Evolutionary conservation across 2,329 filamentous ascomycete species (phyloP), one percentile per base, ranked within the genome.

Genomic region (Exophiala sp.): DNA sequence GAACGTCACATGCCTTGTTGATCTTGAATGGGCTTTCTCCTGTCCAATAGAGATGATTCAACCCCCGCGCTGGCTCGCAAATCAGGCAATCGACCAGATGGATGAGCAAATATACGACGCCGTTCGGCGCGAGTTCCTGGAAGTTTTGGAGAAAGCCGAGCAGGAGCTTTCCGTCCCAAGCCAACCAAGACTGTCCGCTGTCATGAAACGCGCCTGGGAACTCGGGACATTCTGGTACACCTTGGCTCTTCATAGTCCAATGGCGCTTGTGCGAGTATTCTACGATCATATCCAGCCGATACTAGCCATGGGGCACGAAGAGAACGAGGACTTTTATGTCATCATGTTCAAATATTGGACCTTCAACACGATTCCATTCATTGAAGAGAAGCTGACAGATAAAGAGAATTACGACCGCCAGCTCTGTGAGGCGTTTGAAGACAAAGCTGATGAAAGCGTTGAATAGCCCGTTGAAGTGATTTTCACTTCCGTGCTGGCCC

Each of bases 11-110:
- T 61, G 40, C 21, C 42, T 65, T 0, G 48, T 64, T 10, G 60
- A 64, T 47, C 51, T 65, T 1, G 62, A 64, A 49, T 64, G 60
- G 63, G 55, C 61, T 22, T 63, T 60, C 43, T 59, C 60, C 34
- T 53, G 52, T 16, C 64, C 61, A 11, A 40, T 63, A 9, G 61
- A 64, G 49, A 49, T 53, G 46, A 46, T 50, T 16, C 21, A 50
- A 22, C 46, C 50, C 40, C 63, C 62, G 4, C 54, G 51, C 23
- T 66, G 62, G 61, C 43, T 63, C 4, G 57, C 63, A 19, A 53
- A 53, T 23, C 50, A 53, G 46, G 29, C 11, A 27, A 45, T 53
- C 38, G 34, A 49, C 46, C 29, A 53, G 30, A 41, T 53, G 39
- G 50, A 53, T 32, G 30, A 44, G 45, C 23, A 49, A 11, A 49